A percentile compares a stretch with the other conserved stretches of the same genome.
Conservation (phyloP, 1,284 basidiomycete genomes). For the Peniophora sp. region DNA sequence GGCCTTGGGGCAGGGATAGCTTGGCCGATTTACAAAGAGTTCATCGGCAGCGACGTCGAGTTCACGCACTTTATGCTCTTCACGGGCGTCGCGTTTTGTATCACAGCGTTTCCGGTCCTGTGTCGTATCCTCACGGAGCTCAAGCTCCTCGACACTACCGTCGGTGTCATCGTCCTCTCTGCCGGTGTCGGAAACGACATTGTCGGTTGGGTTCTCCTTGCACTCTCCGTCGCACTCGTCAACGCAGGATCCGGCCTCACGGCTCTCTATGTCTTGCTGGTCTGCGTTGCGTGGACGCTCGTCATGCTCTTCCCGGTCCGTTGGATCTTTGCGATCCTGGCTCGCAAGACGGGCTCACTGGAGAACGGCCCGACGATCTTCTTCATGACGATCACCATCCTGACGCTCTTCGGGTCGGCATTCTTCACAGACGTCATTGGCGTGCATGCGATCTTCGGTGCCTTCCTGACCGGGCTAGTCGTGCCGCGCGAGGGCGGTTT, state of each 20-base stretch:
- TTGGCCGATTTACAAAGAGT: slow-evolving; percentile 73
- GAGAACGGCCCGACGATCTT: slow-evolving; percentile 63
- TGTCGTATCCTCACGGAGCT: slow-evolving; percentile 83
- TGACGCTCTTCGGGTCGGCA: slow-evolving; percentile 56
- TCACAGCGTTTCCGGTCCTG: slow-evolving; percentile 92
- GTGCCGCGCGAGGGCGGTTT: slow-evolving; percentile 65
- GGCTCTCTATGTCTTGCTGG: slow-evolving; percentile 78
- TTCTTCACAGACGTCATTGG: slow-evolving; percentile 83
- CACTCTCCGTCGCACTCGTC: slow-evolving; percentile 85
- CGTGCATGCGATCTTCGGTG: slow-evolving; percentile 86
- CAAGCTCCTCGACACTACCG: slow-evolving; percentile 84
- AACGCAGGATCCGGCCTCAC: slow-evolving; percentile 72
- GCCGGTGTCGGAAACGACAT: slow-evolving; percentile 93
- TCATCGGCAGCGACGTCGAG: slow-evolving; percentile 58
- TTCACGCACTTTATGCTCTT: slow-evolving; percentile 92
- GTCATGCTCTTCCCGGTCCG: slow-evolving; percentile 73
- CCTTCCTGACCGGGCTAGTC: slow-evolving; percentile 57
- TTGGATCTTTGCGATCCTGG: slow-evolving; percentile 61
- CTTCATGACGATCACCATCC: slow-evolving; percentile 58
- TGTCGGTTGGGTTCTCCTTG: slow-evolving; percentile 70
- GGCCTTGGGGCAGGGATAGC: slow-evolving; percentile 81
- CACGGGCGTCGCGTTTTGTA: slow-evolving; percentile 85
- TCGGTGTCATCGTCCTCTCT: slow-evolving; percentile 88
- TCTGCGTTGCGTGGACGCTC: slow-evolving; percentile 76
- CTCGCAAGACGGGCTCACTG: slow-evolving; percentile 71